Evolutionary conservation across 208 protist genomes (phyloP).

Genomic region (Leptomonas seymouri): DNA sequence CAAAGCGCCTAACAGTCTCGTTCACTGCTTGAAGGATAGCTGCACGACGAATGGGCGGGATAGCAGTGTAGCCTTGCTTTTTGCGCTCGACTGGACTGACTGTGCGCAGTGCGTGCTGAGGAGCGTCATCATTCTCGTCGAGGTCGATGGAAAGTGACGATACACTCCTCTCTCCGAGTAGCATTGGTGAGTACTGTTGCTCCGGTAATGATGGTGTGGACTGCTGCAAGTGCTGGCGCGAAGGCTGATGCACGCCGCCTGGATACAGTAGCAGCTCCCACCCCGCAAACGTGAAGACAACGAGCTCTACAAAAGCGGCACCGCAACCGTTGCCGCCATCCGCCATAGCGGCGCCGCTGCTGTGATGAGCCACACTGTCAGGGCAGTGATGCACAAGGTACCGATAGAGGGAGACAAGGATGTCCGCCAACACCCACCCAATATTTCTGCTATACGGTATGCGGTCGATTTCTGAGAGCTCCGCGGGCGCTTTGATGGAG

Average conservation of each 20-base stretch:
- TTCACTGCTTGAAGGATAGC: not conserved
- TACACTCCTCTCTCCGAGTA: not conserved
- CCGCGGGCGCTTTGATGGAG: not conserved
- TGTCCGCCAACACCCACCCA: conserved; percentile 14
- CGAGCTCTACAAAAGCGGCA: conserved; percentile 24
- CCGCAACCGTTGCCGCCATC: not conserved
- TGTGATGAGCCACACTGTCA: not conserved
- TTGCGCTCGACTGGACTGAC: not conserved
- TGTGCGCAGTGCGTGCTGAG: not conserved
- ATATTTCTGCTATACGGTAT: not conserved
- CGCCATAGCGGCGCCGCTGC: not conserved
- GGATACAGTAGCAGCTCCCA: conserved; percentile 31
- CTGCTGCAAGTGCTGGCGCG: not conserved
- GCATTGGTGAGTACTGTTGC: not conserved
- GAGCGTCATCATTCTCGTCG: too few relatives aligned
- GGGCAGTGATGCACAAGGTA: not conserved
- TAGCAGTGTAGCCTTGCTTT: not conserved
- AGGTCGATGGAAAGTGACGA: too few relatives aligned
- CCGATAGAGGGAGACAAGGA: conserved; percentile 9
- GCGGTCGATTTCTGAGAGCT: not conserved
- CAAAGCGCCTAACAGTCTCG: not conserved
- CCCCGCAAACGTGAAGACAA: conserved; percentile 18
- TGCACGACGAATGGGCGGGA: not conserved
- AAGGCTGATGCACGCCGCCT: not conserved
- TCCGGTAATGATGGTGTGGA: not conserved